A percentile compares a stretch with the other conserved stretches of the same genome.
Evolutionary conservation across 441 rosid species (phyloP).

Genomic region (Pelargonium citronellum): DNA sequence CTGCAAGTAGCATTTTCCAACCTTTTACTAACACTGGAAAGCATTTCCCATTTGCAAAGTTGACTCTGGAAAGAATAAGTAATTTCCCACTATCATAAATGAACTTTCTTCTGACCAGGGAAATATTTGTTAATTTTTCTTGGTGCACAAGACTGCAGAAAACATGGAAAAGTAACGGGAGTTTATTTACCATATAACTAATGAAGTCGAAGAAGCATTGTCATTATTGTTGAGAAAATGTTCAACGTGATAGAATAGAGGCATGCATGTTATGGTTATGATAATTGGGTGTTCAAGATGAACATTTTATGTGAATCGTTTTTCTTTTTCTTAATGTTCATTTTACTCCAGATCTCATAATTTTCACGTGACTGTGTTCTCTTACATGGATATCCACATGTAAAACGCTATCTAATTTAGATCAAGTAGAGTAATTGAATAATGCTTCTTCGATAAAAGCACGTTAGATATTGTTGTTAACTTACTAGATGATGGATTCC

Average conservation of each 20-base stretch:
- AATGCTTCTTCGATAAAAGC: not conserved
- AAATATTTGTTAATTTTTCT: no score
- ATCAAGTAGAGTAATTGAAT: not conserved
- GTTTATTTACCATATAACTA: no score
- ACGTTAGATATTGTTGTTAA: not conserved
- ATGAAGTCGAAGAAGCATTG: not conserved
- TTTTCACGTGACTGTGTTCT: not conserved
- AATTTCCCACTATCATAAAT: not conserved
- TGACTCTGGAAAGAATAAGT: not conserved
- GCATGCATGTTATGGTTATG: not conserved
- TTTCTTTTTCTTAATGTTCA: no score
- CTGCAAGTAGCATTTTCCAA: not conserved
- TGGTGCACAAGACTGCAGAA: not conserved
- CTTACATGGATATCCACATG: not conserved
- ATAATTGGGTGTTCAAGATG: not conserved
- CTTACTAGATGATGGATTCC: slow-evolving; percentile 6
- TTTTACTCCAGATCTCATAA: no score
- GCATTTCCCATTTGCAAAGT: not conserved
- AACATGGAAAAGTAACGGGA: not conserved
- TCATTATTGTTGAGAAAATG: not conserved
- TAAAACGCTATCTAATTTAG: no score
- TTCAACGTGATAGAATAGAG: not conserved
- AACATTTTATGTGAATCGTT: no score
- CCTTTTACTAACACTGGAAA: not conserved
- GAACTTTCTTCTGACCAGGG: not conserved